A percentile compares a stretch with the other conserved stretches of the same genome.
phyloP scores from a whole-genome alignment of 768 basidiomycete genomes.

The Austroboletus eburneus region DNA sequence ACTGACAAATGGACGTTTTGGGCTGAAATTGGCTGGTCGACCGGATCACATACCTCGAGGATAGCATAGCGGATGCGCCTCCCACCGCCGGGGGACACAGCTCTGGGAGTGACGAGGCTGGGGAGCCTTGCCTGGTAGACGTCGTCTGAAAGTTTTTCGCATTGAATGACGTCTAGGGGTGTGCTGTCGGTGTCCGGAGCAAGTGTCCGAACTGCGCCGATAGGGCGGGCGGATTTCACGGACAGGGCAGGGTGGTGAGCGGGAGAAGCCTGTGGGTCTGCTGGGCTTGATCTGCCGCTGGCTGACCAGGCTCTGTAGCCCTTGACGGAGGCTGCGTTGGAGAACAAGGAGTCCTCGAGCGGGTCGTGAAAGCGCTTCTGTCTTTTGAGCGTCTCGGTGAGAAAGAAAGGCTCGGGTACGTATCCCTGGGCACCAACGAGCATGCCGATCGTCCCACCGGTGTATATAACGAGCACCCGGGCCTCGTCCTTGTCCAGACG shows the following conservation, averaged over 20 bases:
- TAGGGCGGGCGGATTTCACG: slow-evolving; percentile 69
- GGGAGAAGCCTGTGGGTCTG: slow-evolving; percentile 10
- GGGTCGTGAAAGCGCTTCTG: slow-evolving; percentile 93
- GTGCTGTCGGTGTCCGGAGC: slow-evolving; percentile 24
- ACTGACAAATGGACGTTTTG: slow-evolving; percentile 40
- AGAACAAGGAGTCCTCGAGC: slow-evolving; percentile 79
- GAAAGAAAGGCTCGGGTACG: slow-evolving; percentile 82
- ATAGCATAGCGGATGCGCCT: slow-evolving; percentile 85
- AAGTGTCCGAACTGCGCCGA: slow-evolving; percentile 44
- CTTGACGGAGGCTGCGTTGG: slow-evolving; percentile 72
- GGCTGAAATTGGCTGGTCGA: background rate
- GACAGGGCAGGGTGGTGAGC: slow-evolving; percentile 38
- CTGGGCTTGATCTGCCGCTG: slow-evolving; percentile 56
- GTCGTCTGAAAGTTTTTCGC: slow-evolving; percentile 50
- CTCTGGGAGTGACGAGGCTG: slow-evolving; percentile 75
- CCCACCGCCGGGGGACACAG: slow-evolving; percentile 48
- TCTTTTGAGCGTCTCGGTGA: slow-evolving; percentile 77
- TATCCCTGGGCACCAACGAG: slow-evolving; percentile 73
- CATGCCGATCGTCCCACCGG: slow-evolving; percentile 90
- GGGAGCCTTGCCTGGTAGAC: slow-evolving; percentile 73
- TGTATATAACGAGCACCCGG: slow-evolving; percentile 83
- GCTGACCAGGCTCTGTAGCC: slow-evolving; percentile 75
- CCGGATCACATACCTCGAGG: slow-evolving; percentile 55
- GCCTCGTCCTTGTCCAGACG: slow-evolving; percentile 49
- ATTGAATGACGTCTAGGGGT: slow-evolving; percentile 33